Evolutionary conservation across 768 basidiomycete genomes (phyloP).

Genomic region (Russula foetens): DNA sequence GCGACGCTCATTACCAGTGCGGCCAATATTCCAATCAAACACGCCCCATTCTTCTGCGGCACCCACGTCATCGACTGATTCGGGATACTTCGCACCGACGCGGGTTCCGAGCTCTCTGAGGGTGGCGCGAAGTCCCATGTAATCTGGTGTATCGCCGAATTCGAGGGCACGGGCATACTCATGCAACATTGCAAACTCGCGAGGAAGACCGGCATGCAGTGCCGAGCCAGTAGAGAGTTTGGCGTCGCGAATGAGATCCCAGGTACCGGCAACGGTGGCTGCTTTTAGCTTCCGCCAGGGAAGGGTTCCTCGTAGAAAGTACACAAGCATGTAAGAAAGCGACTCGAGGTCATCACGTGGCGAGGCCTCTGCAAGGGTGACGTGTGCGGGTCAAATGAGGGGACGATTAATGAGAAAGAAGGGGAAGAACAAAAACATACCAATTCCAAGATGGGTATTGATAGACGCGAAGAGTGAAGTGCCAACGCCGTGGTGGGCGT

Average conservation of each 20-base stretch:
- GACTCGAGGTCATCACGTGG: conserved; percentile 76
- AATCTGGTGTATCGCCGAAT: conserved; percentile 87
- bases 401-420: conserved; percentile 1
- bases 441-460: conserved; percentile 67
- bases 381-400: neutral
- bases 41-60: conserved; percentile 14
- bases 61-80: conserved; percentile 4
- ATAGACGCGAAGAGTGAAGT: conserved; percentile 70
- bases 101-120: conserved; percentile 42
- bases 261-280: conserved; percentile 54
- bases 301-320: conserved; percentile 68
- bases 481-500: conserved; percentile 71
- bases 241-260: conserved; percentile 69
- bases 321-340: conserved; percentile 76
- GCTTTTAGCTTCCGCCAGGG: conserved; percentile 74
- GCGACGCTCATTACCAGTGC: conserved; percentile 1
- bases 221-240: conserved; percentile 55
- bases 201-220: conserved; percentile 66
- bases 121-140: conserved; percentile 68
- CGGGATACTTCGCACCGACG: conserved; percentile 17
- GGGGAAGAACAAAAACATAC: conserved; percentile 31
- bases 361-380: conserved; percentile 47
- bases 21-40: conserved; percentile 21
- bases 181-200: conserved; percentile 76
- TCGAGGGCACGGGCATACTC: conserved; percentile 71